phyloP scores from a whole-genome alignment of 495 filamentous ascomycete genomes.

The Neurospora sp. region DNA sequence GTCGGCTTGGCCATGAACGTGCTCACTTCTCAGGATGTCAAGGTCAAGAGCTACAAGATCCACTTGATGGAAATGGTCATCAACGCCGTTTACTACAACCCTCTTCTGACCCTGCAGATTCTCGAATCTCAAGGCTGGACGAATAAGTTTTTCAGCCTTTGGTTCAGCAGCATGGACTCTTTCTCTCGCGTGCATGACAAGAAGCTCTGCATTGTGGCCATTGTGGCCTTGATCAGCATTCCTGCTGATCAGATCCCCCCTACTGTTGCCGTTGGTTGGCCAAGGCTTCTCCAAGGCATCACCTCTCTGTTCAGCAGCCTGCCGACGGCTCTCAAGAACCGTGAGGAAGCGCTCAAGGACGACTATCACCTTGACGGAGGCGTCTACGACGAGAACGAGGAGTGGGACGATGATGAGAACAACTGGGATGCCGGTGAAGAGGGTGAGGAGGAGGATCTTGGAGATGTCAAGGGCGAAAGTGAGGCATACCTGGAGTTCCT shows the following conservation, averaged over 20 bases:
- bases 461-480: conserved; percentile 77
- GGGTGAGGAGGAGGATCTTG: conserved; percentile 42
- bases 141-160: conserved; percentile 98
- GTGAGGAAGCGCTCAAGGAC: conserved; percentile 87
- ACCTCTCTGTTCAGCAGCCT: conserved; percentile 85
- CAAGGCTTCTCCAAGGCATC: conserved; percentile 84
- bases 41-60: conserved; percentile 82
- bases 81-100: conserved; percentile 97
- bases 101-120: conserved; percentile 66
- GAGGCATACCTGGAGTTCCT: conserved; percentile 93
- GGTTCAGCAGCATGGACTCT: conserved; percentile 93
- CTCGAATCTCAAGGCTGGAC: conserved; percentile 90
- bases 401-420: conserved; percentile 63
- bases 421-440: conserved; percentile 40
- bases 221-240: conserved; percentile 69
- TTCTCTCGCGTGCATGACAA: conserved; percentile 96
- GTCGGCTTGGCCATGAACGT: conserved; percentile 79
- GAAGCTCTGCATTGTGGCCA: conserved; percentile 91
- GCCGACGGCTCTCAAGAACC: conserved; percentile 76
- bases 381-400: conserved; percentile 69
- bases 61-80: conserved; percentile 99
- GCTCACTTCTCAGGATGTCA: conserved; percentile 58
- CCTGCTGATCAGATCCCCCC: conserved; percentile 66
- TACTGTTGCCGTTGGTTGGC: conserved; percentile 93
- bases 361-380: conserved; percentile 64